A percentile compares a stretch with the other conserved stretches of the same genome.
Conservation (phyloP, 768 basidiomycete genomes). For the Naematelia aurantialba region DNA sequence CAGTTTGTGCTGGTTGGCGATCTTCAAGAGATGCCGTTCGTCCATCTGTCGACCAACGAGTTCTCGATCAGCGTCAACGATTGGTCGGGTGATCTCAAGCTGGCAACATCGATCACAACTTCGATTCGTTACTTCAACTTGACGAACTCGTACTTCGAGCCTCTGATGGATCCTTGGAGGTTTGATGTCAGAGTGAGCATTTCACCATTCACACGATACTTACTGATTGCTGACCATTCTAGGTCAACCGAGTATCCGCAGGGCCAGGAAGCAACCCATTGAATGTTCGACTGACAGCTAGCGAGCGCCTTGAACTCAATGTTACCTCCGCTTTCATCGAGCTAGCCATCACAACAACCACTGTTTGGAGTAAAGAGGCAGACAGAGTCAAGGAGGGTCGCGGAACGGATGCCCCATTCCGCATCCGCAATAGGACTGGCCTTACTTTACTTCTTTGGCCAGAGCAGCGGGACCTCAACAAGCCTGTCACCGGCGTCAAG, state of each 20-base stretch:
- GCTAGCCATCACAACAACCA: constrained; percentile 67
- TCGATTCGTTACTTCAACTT: constrained; percentile 95
- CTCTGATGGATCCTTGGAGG: constrained; percentile 93
- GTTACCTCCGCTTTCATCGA: constrained; percentile 86
- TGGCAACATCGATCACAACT: constrained; percentile 72
- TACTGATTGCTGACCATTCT: constrained; percentile 1
- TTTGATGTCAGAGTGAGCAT: constrained; percentile 69
- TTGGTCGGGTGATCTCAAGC: constrained; percentile 90
- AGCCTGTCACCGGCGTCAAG: constrained; percentile 54
- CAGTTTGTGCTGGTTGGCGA: constrained; percentile 91
- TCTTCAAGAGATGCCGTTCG: constrained; percentile 86
- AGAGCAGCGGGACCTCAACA: constrained; percentile 62
- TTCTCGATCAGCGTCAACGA: constrained; percentile 80
- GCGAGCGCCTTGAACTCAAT: constrained; percentile 84
- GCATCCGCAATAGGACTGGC: constrained; percentile 85
- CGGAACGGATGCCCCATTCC: constrained; percentile 89
- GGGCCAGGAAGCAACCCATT: constrained; percentile 50
- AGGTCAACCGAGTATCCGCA: constrained; percentile 35
- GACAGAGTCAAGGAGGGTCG: constrained; percentile 70
- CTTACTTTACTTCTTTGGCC: constrained; percentile 80
- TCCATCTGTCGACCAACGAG: constrained; percentile 80
- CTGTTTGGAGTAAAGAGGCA: constrained; percentile 70
- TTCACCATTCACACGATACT: no score
- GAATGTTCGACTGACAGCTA: constrained; percentile 63
- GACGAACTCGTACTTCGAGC: constrained; percentile 97